Percentiles rank a stretch among this genome's conserved stretches.
These are phyloP conservation scores for Monosporascus ibericus DNA, from an alignment of 2,329 filamentous ascomycete species.

Conservation along the genomic window DNA sequence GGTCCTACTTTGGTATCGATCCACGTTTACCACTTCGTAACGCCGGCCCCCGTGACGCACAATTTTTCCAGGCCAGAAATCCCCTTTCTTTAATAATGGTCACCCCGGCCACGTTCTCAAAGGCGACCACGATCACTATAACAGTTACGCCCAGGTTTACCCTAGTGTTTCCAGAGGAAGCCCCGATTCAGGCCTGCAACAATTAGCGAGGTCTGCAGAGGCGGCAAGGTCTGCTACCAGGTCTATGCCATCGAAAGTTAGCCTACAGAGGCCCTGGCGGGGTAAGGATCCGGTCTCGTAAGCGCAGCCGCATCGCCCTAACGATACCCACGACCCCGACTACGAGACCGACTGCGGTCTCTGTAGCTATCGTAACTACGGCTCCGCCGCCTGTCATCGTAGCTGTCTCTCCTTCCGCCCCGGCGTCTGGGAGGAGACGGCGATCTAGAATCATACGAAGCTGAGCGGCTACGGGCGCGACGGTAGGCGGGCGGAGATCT, in stretches of 20 bases:
- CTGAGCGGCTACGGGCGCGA: slow-evolving; percentile 24
- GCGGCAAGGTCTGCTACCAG: too few relatives aligned
- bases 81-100: too few relatives aligned
- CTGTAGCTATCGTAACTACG: slow-evolving; percentile 42
- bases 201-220: too few relatives aligned
- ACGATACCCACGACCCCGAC: slow-evolving; percentile 30
- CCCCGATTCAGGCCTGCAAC: too few relatives aligned
- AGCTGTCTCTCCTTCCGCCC: slow-evolving; percentile 24
- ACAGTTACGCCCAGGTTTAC: too few relatives aligned
- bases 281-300: not conserved
- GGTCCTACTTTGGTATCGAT: not conserved
- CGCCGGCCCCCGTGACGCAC: not conserved
- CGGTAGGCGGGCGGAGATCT: slow-evolving; percentile 26
- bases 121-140: too few relatives aligned
- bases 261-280: too few relatives aligned
- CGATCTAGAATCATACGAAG: slow-evolving; percentile 27
- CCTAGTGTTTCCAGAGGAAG: too few relatives aligned
- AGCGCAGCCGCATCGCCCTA: slow-evolving; percentile 6
- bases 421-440: slow-evolving; percentile 27
- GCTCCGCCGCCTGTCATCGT: slow-evolving; percentile 37
- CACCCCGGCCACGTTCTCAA: too few relatives aligned
- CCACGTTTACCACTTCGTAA: not conserved
- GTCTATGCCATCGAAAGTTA: too few relatives aligned
- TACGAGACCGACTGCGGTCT: slow-evolving; percentile 33
- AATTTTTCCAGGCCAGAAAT: too few relatives aligned